Base-by-base conservation (phyloP, 2,329 filamentous ascomycete species). In the Teratosphaeria zuluensis region DNA sequence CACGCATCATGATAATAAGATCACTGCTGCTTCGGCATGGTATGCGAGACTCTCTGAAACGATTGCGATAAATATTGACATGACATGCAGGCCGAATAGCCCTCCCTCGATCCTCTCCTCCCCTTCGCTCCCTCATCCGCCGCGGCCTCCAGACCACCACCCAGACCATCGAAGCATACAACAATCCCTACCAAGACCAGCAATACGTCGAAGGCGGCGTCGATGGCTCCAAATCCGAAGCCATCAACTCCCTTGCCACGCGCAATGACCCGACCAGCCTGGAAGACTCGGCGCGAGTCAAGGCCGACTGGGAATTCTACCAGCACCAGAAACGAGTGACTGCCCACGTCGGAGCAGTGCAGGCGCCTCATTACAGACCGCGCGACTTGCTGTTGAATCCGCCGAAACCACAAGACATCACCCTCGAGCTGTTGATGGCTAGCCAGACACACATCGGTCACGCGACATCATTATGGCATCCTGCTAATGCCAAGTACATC, bases 401-500 rank as follows among this genome's bases (percentile, higher is more conserved):
- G 3, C 91, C 91, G 1, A 76, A 76, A 46, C 87, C 90, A 28
- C 80, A 86, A 71, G 88, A 96, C 69, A 83, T 97, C 61, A 92
- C 91, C 54, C 84, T 99, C 60, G 92, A 96, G 78, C 82, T 96
- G 62, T 84, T 99, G 62, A 86, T 96, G 79, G 89, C 91, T 53
- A 85, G 87, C 33, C 90, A 95, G 76, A 84, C 85, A 57, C 91
- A 96, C 76, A 85, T 97, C 74, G 94, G 94, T 63, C 94, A 99
- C 76, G 84, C 89, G 69, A 92, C 88, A 0, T 89, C 89, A 62
- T 81, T 92, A 55, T 99, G 94, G 94, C 95, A 99, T 76, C 92
- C 94, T 11, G 86, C 85, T 56, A 99, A 97, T 77, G 87, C 91
- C 64, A 84, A 89, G 65, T 97, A 97, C 77, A 97, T 99, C 72